Conservation (phyloP, 305 asterid genomes). For the Fraxinus dipetala region DNA sequence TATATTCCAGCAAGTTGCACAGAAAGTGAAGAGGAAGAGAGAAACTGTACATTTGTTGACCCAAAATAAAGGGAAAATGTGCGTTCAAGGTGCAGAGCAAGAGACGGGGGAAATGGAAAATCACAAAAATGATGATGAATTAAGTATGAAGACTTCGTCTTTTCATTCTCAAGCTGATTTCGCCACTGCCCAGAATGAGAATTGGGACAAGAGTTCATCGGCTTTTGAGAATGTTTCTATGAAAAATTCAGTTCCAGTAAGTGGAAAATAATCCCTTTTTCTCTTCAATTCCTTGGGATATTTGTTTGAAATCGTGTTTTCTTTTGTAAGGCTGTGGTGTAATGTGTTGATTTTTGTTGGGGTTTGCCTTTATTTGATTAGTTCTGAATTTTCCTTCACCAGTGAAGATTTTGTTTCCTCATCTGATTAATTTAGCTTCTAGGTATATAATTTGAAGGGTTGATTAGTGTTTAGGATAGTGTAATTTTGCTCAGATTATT, state of each 20-base stretch:
- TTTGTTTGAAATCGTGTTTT: slow-evolving; percentile 9
- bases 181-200: slow-evolving; percentile 26
- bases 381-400: not conserved
- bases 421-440: not conserved
- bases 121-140: slow-evolving; percentile 35
- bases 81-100: slow-evolving; percentile 73
- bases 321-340: not conserved
- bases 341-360: not conserved
- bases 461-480: not conserved
- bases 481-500: not conserved
- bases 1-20: slow-evolving; percentile 27
- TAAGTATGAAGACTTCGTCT: slow-evolving; percentile 30
- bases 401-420: not conserved
- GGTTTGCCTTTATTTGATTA: slow-evolving; percentile 9
- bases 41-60: slow-evolving; percentile 11
- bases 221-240: slow-evolving; percentile 27
- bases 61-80: slow-evolving; percentile 38
- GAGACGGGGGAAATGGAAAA: slow-evolving; percentile 58
- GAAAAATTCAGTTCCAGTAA: slow-evolving; percentile 51
- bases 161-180: slow-evolving; percentile 39
- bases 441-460: not conserved
- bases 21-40: slow-evolving; percentile 23
- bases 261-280: slow-evolving; percentile 13
- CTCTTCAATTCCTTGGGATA: not conserved
- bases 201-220: slow-evolving; percentile 24